Percentiles rank a stretch among this genome's conserved stretches.
These are phyloP conservation scores for Diaporthe australafricana DNA, from an alignment of 2,329 filamentous ascomycete genomes.

Conservation along the genomic window DNA sequence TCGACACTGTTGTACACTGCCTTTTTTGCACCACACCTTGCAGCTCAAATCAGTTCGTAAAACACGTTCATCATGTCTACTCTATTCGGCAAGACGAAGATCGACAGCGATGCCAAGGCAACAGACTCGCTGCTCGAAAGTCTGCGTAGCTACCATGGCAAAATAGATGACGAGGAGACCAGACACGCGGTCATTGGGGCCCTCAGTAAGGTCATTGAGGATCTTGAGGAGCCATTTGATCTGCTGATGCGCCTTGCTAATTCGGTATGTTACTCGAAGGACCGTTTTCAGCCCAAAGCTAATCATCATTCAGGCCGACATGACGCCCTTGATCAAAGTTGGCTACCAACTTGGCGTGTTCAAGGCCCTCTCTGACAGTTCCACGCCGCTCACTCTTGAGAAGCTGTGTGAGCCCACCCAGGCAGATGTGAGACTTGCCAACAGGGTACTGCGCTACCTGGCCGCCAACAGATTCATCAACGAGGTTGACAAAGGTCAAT, in stretches of 20 bases:
- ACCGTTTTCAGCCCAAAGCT: neutral
- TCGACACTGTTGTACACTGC: neutral
- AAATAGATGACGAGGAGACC: slow-evolving; percentile 3
- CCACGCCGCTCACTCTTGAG: neutral
- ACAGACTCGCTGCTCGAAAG: neutral
- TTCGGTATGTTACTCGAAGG: neutral
- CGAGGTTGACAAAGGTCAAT: neutral
- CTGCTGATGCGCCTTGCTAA: neutral
- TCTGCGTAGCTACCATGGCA: neutral
- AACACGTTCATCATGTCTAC: neutral
- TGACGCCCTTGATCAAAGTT: slow-evolving; percentile 1
- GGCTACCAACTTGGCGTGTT: neutral
- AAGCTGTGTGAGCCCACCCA: neutral
- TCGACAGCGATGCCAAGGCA: neutral
- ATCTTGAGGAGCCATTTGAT: neutral
- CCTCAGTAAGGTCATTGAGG: neutral
- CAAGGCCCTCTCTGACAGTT: neutral
- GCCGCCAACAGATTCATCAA: neutral
- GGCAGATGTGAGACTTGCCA: neutral
- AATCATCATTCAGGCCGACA: neutral
- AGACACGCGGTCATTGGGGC: neutral
- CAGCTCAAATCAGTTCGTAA: neutral
- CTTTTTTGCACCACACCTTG: neutral
- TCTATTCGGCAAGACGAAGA: neutral
- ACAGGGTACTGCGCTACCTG: neutral